Base-by-base conservation (phyloP, 495 filamentous ascomycete genomes). In the Trichoderma asperelloides region DNA sequence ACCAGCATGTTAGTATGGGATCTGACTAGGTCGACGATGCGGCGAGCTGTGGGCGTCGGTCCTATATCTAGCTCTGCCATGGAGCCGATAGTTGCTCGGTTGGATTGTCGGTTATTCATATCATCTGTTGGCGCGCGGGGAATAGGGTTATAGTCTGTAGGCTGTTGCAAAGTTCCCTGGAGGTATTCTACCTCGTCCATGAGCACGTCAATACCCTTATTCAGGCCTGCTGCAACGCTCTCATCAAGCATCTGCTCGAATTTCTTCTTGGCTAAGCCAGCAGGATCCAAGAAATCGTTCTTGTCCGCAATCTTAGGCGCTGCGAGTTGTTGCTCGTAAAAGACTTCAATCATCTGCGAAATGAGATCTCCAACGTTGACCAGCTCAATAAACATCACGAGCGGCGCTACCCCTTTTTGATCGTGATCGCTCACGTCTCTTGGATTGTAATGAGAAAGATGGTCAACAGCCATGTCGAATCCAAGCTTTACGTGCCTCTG, bases 241-340 rank as follows among this genome's bases (percentile, higher is more conserved):
- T 98, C 96, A 74, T 99, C 96, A 12, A 99, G 87, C 89, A 97
- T 96, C 77, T 98, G 93, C 81, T 99, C 96, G 68, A 99, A 99
- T 62, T 90, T 91, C 78, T 97, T 98, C 84, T 99, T 99, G 71
- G 94, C 93, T 69, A 96, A 88, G 23, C 88, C 89, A 0, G 93
- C 91, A 5, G 93, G 92, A 72, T 95, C 91, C 41, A 99, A 78
- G 72, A 98, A 99, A 76, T 99, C 95, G 71, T 96, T 93, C 27
- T 90, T 86, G 72, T 99, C 94, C 15, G 89, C 89, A 64, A 99
- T 86, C 69, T 90, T 91, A 3, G 87, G 83, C 0, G 86, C 86
- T 7, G 92, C 88, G 41, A 99, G 83, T 75, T 98, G 94, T 74
- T 97, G 93, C 75, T 96, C 91, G 76, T 96, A 99, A 77, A 99